Evolutionary conservation across 768 basidiomycete genomes (phyloP).

Genomic region (Tylopilus rubrobrunneus): DNA sequence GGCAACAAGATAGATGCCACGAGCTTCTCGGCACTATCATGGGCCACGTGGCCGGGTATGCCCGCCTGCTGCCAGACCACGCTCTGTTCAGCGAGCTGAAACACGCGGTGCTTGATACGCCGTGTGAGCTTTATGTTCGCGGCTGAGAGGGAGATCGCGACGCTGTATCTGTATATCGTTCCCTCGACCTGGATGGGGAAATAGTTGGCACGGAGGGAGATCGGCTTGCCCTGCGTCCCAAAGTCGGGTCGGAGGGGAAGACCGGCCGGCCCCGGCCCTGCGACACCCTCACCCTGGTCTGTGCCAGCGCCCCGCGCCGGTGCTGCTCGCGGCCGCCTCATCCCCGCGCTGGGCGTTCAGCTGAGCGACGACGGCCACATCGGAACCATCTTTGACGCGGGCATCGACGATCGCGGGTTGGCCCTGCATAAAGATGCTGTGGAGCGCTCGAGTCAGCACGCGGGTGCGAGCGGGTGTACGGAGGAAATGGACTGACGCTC

Average conservation of each 20-base stretch:
- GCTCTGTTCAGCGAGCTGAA: slow-evolving; percentile 41
- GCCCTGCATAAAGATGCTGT: slow-evolving; percentile 32
- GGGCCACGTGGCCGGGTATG: slow-evolving; percentile 38
- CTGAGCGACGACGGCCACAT: slow-evolving; percentile 34
- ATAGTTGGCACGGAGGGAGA: slow-evolving; percentile 47
- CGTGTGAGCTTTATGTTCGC: slow-evolving; percentile 20
- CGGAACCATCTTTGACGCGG: slow-evolving; percentile 43
- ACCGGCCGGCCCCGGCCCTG: not conserved
- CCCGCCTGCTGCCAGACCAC: slow-evolving; percentile 36
- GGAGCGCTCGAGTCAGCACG: too few species aligned
- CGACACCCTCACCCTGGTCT: not conserved
- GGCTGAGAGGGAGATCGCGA: slow-evolving; percentile 22
- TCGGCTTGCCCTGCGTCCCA: slow-evolving; percentile 36
- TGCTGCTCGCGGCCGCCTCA: not conserved
- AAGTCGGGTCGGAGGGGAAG: slow-evolving; percentile 46
- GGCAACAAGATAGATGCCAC: slow-evolving; percentile 38
- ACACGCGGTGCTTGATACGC: slow-evolving; percentile 40
- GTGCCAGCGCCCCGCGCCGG: not conserved
- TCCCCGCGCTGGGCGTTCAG: slow-evolving; percentile 19
- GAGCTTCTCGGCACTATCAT: slow-evolving; percentile 42
- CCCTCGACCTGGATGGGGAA: slow-evolving; percentile 42
- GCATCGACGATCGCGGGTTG: slow-evolving; percentile 46
- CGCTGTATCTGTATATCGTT: slow-evolving; percentile 39
- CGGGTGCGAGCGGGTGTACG: not conserved
- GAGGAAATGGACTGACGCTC: slow-evolving; percentile 15